These are phyloP conservation scores for Kodamaea hsintzibuensis DNA, from an alignment of 805 yeast genomes.

Conservation along the genomic window DNA sequence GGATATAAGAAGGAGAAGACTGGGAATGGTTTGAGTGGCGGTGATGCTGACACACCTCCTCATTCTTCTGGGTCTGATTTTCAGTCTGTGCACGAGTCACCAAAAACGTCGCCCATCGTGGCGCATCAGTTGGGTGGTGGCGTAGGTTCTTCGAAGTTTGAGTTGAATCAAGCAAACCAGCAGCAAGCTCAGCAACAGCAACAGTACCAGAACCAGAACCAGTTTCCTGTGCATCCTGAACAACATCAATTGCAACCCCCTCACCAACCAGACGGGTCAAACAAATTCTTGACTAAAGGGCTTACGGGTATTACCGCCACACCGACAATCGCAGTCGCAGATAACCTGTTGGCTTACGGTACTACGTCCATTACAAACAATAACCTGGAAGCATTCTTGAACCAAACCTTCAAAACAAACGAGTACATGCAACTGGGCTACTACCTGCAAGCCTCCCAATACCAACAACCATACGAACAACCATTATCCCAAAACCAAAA, in stretches of 20 bases:
- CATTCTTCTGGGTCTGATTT: slow-evolving; percentile 1
- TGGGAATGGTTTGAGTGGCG: slow-evolving; percentile 16
- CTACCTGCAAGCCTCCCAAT: slow-evolving; percentile 8
- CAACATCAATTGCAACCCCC: slow-evolving; percentile 4
- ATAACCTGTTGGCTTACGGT: slow-evolving; percentile 65
- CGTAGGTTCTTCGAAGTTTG: neutral
- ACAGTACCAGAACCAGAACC: slow-evolving; percentile 2
- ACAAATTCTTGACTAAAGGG: slow-evolving; percentile 38
- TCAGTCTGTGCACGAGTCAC: neutral
- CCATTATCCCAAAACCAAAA: slow-evolving; percentile 11
- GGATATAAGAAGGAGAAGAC: slow-evolving; percentile 29
- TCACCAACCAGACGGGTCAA: slow-evolving; percentile 9
- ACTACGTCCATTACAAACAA: slow-evolving; percentile 45
- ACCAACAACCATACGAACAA: slow-evolving; percentile 10
- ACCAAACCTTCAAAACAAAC: slow-evolving; percentile 22
- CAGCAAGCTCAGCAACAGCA: neutral
- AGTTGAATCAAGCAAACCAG: neutral
- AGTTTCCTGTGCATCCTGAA: too few species aligned
- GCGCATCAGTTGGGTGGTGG: neutral
- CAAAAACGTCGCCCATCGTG: neutral
- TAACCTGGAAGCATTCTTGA: slow-evolving; percentile 24
- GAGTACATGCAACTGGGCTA: slow-evolving; percentile 12
- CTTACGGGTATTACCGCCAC: slow-evolving; percentile 34
- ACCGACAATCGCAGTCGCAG: slow-evolving; percentile 70
- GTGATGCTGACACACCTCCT: slow-evolving; percentile 11